phyloP scores from a whole-genome alignment of 2,329 filamentous ascomycete species.

The Nigrospora oryzae region DNA sequence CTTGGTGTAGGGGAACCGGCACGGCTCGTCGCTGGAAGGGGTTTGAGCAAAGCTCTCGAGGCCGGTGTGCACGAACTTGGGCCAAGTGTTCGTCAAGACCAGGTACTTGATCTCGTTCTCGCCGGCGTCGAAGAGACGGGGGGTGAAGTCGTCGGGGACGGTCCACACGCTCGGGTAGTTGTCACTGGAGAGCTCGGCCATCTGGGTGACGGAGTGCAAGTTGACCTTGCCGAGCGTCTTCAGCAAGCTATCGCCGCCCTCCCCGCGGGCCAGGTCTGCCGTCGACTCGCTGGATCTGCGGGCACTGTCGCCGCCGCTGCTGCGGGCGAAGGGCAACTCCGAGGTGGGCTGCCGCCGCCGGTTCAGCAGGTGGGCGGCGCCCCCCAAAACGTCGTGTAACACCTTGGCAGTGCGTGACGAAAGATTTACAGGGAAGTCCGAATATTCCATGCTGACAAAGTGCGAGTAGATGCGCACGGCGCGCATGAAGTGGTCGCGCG shows the following conservation, averaged over 20 bases:
- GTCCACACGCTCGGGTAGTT: slow-evolving; percentile 3
- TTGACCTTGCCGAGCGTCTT: slow-evolving; percentile 10
- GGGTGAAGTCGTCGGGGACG: slow-evolving; percentile 3
- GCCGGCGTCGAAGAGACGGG: slow-evolving; percentile 9
- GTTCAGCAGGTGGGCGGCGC: slow-evolving; percentile 7
- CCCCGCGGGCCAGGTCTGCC: background rate
- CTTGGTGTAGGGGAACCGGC: slow-evolving; percentile 4
- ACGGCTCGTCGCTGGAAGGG: too few relatives aligned
- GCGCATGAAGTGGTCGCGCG: slow-evolving; percentile 7
- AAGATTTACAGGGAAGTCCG: slow-evolving; percentile 12
- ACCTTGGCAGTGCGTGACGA: slow-evolving; percentile 10
- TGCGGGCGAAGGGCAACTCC: slow-evolving; percentile 9
- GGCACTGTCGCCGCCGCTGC: background rate
- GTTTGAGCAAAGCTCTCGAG: slow-evolving; percentile 1
- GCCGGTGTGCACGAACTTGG: slow-evolving; percentile 15
- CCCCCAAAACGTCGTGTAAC: slow-evolving; percentile 10
- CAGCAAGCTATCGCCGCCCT: slow-evolving; percentile 4
- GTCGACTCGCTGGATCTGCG: background rate
- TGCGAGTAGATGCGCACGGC: slow-evolving; percentile 12
- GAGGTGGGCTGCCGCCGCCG: slow-evolving; percentile 3
- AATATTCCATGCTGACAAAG: slow-evolving; percentile 22
- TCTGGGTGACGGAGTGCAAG: slow-evolving; percentile 7
- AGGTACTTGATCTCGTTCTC: slow-evolving; percentile 15
- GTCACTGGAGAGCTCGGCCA: slow-evolving; percentile 4
- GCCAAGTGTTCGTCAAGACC: slow-evolving; percentile 21